phyloP scores from a whole-genome alignment of 2,329 filamentous ascomycete species.

The Monilinia aucupariae region DNA sequence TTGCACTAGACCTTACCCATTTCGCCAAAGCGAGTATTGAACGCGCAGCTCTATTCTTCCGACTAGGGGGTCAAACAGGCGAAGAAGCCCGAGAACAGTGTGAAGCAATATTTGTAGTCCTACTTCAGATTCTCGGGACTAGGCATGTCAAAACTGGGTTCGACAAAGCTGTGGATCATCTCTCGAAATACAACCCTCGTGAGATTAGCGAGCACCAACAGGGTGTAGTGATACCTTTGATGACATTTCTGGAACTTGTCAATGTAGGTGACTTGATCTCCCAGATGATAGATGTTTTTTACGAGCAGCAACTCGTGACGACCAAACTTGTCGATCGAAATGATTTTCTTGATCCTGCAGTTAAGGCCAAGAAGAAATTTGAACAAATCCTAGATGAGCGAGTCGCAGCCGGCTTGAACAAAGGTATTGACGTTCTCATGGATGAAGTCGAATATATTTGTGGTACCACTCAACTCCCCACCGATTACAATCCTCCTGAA shows the following conservation, averaged over 20 bases:
- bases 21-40: constrained; percentile 83
- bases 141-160: constrained; percentile 90
- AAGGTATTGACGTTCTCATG: constrained; percentile 97
- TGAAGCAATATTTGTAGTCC: constrained; percentile 75
- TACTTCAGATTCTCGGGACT: constrained; percentile 79
- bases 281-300: constrained; percentile 99
- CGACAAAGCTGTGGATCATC: constrained; percentile 83
- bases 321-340: constrained; percentile 82
- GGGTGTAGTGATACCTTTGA: constrained; percentile 83
- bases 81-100: constrained; percentile 85
- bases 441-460: constrained; percentile 96
- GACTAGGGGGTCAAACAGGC: constrained; percentile 71
- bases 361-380: constrained; percentile 95
- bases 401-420: constrained; percentile 91
- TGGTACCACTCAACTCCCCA: constrained; percentile 76
- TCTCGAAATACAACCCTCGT: constrained; percentile 85
- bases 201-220: constrained; percentile 65
- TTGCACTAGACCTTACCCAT: constrained; percentile 85
- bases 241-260: constrained; percentile 94
- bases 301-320: constrained; percentile 84
- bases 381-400: constrained; percentile 98
- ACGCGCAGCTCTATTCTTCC: constrained; percentile 75
- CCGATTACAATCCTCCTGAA: constrained; percentile 75
- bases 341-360: constrained; percentile 88
- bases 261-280: constrained; percentile 97